These are phyloP conservation scores for Hemerocallis citrina DNA, from an alignment of 106 monocot species.

Conservation along the genomic window DNA sequence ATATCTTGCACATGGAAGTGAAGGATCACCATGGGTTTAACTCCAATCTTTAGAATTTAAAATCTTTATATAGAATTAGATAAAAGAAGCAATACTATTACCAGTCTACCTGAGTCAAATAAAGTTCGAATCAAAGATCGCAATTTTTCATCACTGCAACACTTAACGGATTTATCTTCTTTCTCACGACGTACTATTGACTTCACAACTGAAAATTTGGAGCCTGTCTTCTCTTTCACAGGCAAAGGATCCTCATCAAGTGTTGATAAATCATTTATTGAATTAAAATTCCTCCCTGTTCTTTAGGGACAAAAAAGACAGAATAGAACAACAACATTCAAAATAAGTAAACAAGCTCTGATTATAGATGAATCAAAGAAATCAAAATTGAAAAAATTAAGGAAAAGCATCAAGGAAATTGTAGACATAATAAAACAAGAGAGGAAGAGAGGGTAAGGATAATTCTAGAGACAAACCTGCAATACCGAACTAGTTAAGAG, in stretches of 20 bases:
- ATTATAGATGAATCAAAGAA: neutral
- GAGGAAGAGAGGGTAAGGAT: neutral
- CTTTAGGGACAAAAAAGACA: conserved; percentile 25
- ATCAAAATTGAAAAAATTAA: neutral
- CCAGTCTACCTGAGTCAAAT: conserved; percentile 51
- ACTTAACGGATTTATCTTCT: conserved; percentile 39
- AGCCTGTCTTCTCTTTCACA: conserved; percentile 47
- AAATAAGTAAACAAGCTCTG: neutral
- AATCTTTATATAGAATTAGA: neutral
- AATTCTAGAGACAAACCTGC: neutral
- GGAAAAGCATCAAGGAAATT: neutral
- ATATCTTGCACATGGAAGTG: conserved; percentile 44
- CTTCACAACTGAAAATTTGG: conserved; percentile 66
- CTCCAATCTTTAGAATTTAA: neutral
- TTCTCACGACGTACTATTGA: conserved; percentile 72
- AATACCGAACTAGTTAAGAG: neutral
- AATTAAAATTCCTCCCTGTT: conserved; percentile 37
- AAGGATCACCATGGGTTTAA: conserved; percentile 8
- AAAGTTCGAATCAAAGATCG: conserved; percentile 25
- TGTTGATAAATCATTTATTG: conserved; percentile 47
- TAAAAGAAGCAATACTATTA: neutral
- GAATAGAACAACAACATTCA: neutral
- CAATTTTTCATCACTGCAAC: conserved; percentile 30
- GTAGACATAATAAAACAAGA: neutral
- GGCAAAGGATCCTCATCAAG: conserved; percentile 30